A percentile compares a stretch with the other conserved stretches of the same genome.
These are phyloP conservation scores for Backusella parvicylindrica DNA, from an alignment of 192 early-diverging fungal genomes.

Conservation along the genomic window DNA sequence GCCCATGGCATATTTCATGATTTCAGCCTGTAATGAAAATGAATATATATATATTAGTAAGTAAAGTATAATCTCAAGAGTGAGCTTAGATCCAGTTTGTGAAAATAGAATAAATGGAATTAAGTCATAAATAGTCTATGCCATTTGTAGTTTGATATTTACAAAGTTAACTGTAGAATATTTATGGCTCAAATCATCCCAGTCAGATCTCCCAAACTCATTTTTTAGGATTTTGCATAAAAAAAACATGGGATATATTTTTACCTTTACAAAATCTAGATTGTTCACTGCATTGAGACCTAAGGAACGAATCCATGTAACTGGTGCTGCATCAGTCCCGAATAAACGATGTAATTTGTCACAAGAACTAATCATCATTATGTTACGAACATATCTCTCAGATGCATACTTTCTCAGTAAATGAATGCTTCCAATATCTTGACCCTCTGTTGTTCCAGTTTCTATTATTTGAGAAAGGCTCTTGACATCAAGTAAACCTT, in stretches of 20 bases:
- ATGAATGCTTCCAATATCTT: slow-evolving; percentile 77
- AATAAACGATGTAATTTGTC: slow-evolving; percentile 84
- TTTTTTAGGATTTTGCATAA: no score
- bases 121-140: no score
- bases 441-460: slow-evolving; percentile 62
- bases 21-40: slow-evolving; percentile 34
- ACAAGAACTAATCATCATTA: slow-evolving; percentile 80
- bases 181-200: no score
- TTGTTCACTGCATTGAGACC: slow-evolving; percentile 69
- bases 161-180: neutral
- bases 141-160: no score
- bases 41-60: neutral
- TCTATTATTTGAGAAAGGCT: slow-evolving; percentile 61
- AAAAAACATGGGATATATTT: no score
- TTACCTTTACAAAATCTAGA: slow-evolving; percentile 63
- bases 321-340: slow-evolving; percentile 54
- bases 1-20: slow-evolving; percentile 58
- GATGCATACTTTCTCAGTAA: slow-evolving; percentile 77
- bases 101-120: no score
- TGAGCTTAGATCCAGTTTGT: no score
- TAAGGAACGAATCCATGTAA: slow-evolving; percentile 68
- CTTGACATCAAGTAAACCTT: slow-evolving; percentile 85
- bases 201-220: no score
- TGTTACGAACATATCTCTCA: slow-evolving; percentile 76
- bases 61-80: no score